Base-by-base conservation (phyloP, 2,329 filamentous ascomycete genomes). In the Colletotrichum phormii region DNA sequence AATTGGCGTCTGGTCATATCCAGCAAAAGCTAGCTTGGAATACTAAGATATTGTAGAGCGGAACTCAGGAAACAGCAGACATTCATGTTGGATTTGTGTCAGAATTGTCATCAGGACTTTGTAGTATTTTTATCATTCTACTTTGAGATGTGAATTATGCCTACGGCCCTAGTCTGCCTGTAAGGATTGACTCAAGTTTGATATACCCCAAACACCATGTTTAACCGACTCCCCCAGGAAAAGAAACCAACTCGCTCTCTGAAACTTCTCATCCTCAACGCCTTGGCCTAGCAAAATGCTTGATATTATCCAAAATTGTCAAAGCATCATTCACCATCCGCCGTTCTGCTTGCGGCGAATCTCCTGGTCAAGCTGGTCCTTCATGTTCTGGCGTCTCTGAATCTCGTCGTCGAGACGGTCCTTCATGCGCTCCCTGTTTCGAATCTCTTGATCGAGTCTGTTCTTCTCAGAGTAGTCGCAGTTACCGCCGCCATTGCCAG, bases 401-500 rank as follows among this genome's bases (percentile, higher is more conserved):
- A 72, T 72, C 33, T 72, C 70, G 3, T 65, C 73, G 62, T 76
- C 76, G 6, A 64, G 64, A 57, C 75, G 74, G n/a, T 80, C 79
- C 64, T 78, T 80, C 18, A 67, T 49, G 49, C 68, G 73, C 18
- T 64, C 35, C 65, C 77, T 74, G 66, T 78, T 79, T 64, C 76
- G 76, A 51, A 82, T 82, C 75, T 80, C 80, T 54, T 77, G 75
- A 24, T 75, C 75, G 57, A 72, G 60, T 1, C 66, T 62, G 4
- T 31, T 6, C 49, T 70, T 72, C 7, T 49, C 35, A 11, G 11
- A 18, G 4, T 7, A 35, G 35, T 60, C 66, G 55, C 60, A 71
- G 26, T 42, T 42, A 42, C 37, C 37, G 37, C 37, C 37, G 15
- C 37, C 37, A 42, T 42, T 42, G 6, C 37, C 37, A 42, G 37